Base-by-base conservation (phyloP, 495 filamentous ascomycete species). In the Bombardia bombarda region DNA sequence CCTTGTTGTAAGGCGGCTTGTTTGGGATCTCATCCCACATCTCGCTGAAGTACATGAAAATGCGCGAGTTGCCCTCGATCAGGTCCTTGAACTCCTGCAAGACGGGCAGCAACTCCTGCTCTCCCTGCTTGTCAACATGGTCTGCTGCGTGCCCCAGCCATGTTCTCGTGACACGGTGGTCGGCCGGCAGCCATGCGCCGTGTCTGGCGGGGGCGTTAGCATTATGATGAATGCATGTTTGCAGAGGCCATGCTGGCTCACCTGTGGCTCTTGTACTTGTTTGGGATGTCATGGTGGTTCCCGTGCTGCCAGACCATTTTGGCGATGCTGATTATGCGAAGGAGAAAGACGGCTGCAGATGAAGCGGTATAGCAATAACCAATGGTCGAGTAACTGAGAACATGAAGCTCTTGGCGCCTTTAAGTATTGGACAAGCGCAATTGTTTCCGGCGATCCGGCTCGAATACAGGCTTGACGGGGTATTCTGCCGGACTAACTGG, bases 21-120 rank as follows among this genome's bases (percentile, higher is more conserved):
- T 52, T 49, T 0, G 84, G 84, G 26, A 89, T 63, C 58, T 87
- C 75, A 18, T 72, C 63, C 64, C 84, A 85, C 83, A 86, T 86
- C 45, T 62, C 53, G 35, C 51, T 53, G 50, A 76, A 76, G 55
- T 70, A 68, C 72, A 76, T 74, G 50, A 66, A 69, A 18, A 75
- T 60, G 22, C 61, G 53, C 12, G 68, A 43, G 38, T 68, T 67
- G 14, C 45, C 41, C 42, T 77, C 72, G 42, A 77, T 76, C 13
- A 75, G 32, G 1, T 58, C 42, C 51, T 69, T 57, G 54, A 77
- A 70, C 33, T 73, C 69, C 32, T 64, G 43, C 20, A 77, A 49
- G 3, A 66, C 67, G 1, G 69, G 69, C 5, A 59, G 58, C 14
- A 79, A 61, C 12, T 67, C 57, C 41, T 67, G 58, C 7, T 47